Evolutionary conservation across 129 eudicot species (phyloP).

Genomic region (Arctium lappa): DNA sequence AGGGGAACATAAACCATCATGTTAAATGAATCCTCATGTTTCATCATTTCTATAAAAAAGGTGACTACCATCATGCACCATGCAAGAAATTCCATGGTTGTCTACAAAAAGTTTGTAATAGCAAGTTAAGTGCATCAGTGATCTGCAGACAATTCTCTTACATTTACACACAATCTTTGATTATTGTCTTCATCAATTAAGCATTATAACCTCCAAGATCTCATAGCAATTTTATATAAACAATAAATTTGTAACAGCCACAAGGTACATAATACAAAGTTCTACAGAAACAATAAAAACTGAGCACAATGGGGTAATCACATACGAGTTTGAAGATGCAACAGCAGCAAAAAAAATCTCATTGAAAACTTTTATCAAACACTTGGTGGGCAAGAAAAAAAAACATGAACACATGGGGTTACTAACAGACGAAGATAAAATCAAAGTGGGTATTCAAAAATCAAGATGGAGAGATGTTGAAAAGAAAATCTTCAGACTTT

Average conservation of each 20-base stretch:
- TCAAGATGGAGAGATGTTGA: background rate
- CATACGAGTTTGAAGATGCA: background rate
- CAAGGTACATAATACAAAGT: background rate
- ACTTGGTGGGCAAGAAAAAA: background rate
- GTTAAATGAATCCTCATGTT: background rate
- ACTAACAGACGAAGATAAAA: background rate
- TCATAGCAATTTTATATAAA: background rate
- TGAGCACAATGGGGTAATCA: background rate
- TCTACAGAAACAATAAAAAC: background rate
- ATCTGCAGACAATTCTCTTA: background rate
- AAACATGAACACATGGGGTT: background rate
- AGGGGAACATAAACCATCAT: background rate
- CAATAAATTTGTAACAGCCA: background rate
- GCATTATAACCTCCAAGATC: background rate
- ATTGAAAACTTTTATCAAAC: background rate
- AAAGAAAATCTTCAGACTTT: background rate
- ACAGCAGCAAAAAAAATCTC: background rate
- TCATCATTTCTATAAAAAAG: background rate
- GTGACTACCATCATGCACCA: background rate
- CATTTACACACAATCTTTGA: background rate
- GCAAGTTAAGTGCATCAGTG: background rate
- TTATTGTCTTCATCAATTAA: background rate
- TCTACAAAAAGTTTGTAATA: background rate
- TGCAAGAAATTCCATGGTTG: background rate
- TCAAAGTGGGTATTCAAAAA: background rate